Percentiles rank a stretch among this genome's conserved stretches.
These are phyloP conservation scores for Ophiosphaerella narmari DNA, from an alignment of 2,329 filamentous ascomycete genomes.

Conservation along the genomic window DNA sequence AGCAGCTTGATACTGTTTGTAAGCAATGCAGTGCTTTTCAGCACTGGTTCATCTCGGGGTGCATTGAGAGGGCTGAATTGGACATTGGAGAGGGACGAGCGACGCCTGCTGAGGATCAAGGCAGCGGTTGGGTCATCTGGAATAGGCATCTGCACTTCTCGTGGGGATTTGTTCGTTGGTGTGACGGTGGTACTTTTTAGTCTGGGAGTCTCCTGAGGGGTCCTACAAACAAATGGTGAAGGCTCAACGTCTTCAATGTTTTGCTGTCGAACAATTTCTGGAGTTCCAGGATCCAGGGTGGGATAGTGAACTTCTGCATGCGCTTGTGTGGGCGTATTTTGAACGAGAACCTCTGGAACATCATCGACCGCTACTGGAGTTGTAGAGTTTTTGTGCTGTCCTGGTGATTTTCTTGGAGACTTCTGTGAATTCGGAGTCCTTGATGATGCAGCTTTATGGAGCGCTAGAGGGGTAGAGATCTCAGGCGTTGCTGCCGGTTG, in stretches of 20 bases:
- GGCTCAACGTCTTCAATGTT: conserved; percentile 40
- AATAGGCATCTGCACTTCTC: conserved; percentile 21
- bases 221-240: conserved; percentile 39
- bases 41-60: conserved; percentile 30
- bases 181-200: conserved; percentile 22
- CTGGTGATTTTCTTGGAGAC: conserved; percentile 31
- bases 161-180: conserved; percentile 21
- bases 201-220: conserved; percentile 25
- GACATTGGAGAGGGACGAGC: conserved; percentile 39
- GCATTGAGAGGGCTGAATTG: conserved; percentile 43
- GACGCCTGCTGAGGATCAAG: conserved; percentile 40
- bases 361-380: conserved; percentile 7
- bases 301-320: conserved; percentile 25
- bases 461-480: conserved; percentile 13
- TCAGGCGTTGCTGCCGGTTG: conserved; percentile 23
- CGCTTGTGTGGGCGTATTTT: conserved; percentile 31
- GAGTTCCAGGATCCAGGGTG: conserved; percentile 34
- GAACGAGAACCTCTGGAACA: conserved; percentile 16
- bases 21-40: conserved; percentile 42
- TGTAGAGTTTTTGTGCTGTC: conserved; percentile 11
- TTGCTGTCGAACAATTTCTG: conserved; percentile 31
- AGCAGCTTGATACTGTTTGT: conserved; percentile 54
- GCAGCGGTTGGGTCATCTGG: conserved; percentile 41
- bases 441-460: conserved; percentile 5
- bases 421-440: conserved; percentile 30